Percentiles rank a stretch among this genome's conserved stretches.
These are phyloP conservation scores for Clonostachys solani DNA, from an alignment of 2,329 filamentous ascomycete genomes.

Conservation along the genomic window DNA sequence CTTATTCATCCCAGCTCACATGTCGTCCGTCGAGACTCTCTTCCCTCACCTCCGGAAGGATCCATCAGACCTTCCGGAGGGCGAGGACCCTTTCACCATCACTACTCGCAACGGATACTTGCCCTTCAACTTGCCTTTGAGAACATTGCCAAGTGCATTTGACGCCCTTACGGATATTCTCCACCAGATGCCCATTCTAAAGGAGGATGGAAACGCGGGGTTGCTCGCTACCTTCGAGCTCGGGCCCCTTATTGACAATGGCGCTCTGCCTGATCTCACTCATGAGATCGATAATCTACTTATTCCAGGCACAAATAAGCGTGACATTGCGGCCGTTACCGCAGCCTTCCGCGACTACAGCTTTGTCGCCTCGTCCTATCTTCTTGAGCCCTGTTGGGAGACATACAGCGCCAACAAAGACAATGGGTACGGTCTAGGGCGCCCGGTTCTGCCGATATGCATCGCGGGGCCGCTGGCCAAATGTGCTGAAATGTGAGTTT, in stretches of 20 bases:
- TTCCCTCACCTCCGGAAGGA: too few relatives aligned
- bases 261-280: constrained; percentile 28
- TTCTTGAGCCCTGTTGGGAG: constrained; percentile 88
- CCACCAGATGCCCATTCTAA: constrained; percentile 75
- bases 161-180: constrained; percentile 67
- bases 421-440: constrained; percentile 72
- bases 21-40: too few relatives aligned
- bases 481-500: constrained; percentile 78
- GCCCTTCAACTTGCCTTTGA: constrained; percentile 59
- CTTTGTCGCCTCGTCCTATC: constrained; percentile 83
- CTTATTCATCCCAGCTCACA: too few relatives aligned
- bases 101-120: constrained; percentile 73
- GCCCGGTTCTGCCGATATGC: constrained; percentile 67
- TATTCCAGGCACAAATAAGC: too few relatives aligned
- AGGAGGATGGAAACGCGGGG: constrained; percentile 66
- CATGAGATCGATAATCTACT: too few relatives aligned
- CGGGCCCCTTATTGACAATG: constrained; percentile 68
- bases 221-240: constrained; percentile 72
- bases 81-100: constrained; percentile 61
- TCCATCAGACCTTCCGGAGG: constrained; percentile 28
- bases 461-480: constrained; percentile 79
- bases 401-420: constrained; percentile 54
- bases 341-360: constrained; percentile 67
- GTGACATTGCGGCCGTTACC: too few relatives aligned
- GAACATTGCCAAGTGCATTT: constrained; percentile 69